phyloP scores from a whole-genome alignment of 2,329 filamentous ascomycete species.

The Botrytis pseudocinerea region DNA sequence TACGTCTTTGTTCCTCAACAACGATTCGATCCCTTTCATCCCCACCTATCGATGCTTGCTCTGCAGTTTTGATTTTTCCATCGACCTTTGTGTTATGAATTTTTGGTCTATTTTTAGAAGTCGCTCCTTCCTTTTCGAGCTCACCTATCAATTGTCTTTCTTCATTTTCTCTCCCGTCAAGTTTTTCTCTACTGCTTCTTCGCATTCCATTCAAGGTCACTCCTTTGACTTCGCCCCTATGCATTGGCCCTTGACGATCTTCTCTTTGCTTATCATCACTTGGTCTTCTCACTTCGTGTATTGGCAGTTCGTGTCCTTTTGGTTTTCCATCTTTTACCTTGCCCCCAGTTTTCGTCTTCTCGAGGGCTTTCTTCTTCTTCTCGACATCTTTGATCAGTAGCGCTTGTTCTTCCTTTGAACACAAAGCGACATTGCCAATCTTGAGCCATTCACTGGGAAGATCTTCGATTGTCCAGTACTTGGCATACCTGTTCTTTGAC shows the following conservation, averaged over 20 bases:
- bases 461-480: not conserved
- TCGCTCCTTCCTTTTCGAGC: not conserved
- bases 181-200: not conserved
- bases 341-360: not conserved
- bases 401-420: not conserved
- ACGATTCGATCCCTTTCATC: not conserved
- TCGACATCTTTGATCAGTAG: not conserved
- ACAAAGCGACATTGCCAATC: not conserved
- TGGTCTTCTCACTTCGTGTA: not conserved
- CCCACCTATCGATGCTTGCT: not conserved
- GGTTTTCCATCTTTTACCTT: not conserved
- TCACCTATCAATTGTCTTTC: not conserved
- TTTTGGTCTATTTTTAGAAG: too few relatives aligned
- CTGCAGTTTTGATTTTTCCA: not conserved
- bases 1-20: not conserved
- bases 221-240: not conserved
- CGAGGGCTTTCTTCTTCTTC: not conserved
- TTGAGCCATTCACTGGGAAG: not conserved
- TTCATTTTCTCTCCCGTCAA: not conserved
- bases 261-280: not conserved
- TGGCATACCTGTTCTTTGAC: not conserved
- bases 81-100: not conserved
- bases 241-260: not conserved
- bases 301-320: not conserved
- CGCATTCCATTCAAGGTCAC: not conserved